These are phyloP conservation scores for Bryoglossum gracile DNA, from an alignment of 495 filamentous ascomycete species.

Conservation along the genomic window DNA sequence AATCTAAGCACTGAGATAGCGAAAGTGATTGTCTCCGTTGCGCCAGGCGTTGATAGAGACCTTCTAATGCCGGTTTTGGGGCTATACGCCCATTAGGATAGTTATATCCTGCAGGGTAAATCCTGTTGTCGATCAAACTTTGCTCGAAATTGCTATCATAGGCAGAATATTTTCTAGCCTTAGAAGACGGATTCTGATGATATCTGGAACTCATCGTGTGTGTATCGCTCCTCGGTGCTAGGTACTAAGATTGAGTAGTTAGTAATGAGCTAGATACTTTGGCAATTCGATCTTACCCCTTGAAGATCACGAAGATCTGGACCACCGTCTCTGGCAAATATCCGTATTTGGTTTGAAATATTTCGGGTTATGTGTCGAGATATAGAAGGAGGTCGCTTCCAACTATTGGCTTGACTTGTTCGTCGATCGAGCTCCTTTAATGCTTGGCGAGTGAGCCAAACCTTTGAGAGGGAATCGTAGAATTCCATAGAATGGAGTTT, in stretches of 20 bases:
- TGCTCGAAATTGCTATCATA: constrained; percentile 32
- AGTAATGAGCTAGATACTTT: constrained; percentile 5
- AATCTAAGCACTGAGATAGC: constrained; percentile 30
- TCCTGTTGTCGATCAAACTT: constrained; percentile 26
- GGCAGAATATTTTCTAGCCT: constrained; percentile 17
- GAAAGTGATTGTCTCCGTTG: constrained; percentile 32
- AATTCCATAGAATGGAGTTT: too few species aligned
- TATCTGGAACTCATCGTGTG: neutral
- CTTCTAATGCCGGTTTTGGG: constrained; percentile 27
- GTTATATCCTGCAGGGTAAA: constrained; percentile 25
- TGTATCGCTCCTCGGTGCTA: neutral
- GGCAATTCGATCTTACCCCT: constrained; percentile 14
- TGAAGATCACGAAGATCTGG: constrained; percentile 13
- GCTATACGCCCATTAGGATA: constrained; percentile 16
- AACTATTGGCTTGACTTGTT: constrained; percentile 19
- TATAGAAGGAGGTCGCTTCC: constrained; percentile 4
- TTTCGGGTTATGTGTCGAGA: constrained; percentile 6
- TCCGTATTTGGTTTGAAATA: constrained; percentile 7
- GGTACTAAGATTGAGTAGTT: constrained; percentile 1
- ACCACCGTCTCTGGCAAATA: constrained; percentile 15
- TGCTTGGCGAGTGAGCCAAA: constrained; percentile 27
- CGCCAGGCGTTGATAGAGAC: constrained; percentile 26
- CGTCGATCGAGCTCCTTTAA: constrained; percentile 32
- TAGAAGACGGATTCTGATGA: neutral
- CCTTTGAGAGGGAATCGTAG: constrained; percentile 30